Base-by-base conservation (phyloP, 164 flowering plant genomes). In the Chloranthus sessilifolius region DNA sequence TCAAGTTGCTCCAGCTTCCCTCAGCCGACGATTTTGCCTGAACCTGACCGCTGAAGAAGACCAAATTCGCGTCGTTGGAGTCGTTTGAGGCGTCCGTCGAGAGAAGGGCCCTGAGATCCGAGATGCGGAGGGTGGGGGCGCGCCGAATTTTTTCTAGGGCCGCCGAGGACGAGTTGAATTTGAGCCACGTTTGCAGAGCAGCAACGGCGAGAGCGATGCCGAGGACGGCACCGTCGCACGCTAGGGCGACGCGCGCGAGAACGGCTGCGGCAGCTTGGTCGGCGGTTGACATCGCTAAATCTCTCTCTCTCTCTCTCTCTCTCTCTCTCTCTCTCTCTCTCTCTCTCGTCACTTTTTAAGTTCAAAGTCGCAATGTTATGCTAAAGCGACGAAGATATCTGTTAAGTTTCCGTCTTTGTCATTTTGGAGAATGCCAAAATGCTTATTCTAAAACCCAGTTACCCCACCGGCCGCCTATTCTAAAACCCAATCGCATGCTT, bases 151-250 rank as follows among this genome's bases (percentile, higher is more conserved):
- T 68, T 26, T 59, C 53, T 37, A 86, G 79, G 8, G 97, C 82
- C 27, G 79, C 53, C 19, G 83, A 74, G 37, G 57, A 52, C 37
- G 62, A 41, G 23, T 37, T 23, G 65, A 59, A 74, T 7, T 67
- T 67, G 41, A 76, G 22, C 47, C 80, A 16, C 42, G 79, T 59
- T 7, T 78, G 80, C 5, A 75, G 64, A 23, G 95, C 83, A 8
- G 70, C 61, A 67, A 70, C 69, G 24, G 88, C 91, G 7, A 82
- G 69, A 66, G 74, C 79, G 20, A 71, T 15, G 9, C 97, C 97
- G 15, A 85, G 50, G 5, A 87, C 50, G 1, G 90, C 94, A 3
- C 95, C 95, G 64, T 90, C 97, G 28, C 75, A 81, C 37, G 85
- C 75, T 19, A 77, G 48, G 11, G 81, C 78, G n/a, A 88, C 24